Base-by-base conservation (phyloP, 805 yeast species). In the Ogataea allantospora region DNA sequence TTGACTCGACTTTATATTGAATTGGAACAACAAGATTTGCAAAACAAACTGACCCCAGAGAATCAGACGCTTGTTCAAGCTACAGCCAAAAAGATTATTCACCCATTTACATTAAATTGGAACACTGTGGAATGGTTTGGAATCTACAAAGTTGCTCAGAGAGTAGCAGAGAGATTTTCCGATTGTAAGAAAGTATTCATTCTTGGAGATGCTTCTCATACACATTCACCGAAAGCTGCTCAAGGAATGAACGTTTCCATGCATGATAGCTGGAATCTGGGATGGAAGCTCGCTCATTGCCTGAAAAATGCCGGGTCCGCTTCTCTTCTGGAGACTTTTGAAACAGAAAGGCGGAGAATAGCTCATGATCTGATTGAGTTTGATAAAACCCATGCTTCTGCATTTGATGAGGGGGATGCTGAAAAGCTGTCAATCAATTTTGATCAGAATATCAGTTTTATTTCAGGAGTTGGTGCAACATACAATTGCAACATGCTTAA, bases 201-300 rank as follows among this genome's bases (percentile, higher is more conserved):
- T 24, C 44, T 50, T 23, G 65, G 65, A 2, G 65, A 60, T 38
- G 64, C 61, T 8, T 42, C 55, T 16, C 62, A 57, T 38, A 57
- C 63, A 3, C 62, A 58, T 38, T 57, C 62, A 10, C 64, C 65
- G 9, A 57, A 59, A 40, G 65, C 65, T 30, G 65, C 60, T 10
- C 65, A 60, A 35, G 65, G 65, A 17, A 57, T 58, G 64, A 60
- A 60, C 30, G 62, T 55, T n/a, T 52, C 60, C 4, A 47, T 48
- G 50, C 46, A 41, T 27, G 60, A 55, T 35, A 50, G 54, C 28
- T 55, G 43, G 47, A 55, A 55, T 33, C 29, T 55, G 14, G 65
- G 55, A 8, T 62, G 65, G 65, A 62, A 62, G 34, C 31, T 63
- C n/a, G 64, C 63, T 4, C 43, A 40, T 28, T 63, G 60, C 9